Evolutionary conservation across 2,329 filamentous ascomycete genomes (phyloP).

Genomic region (Trichoderma citrinoviride): DNA sequence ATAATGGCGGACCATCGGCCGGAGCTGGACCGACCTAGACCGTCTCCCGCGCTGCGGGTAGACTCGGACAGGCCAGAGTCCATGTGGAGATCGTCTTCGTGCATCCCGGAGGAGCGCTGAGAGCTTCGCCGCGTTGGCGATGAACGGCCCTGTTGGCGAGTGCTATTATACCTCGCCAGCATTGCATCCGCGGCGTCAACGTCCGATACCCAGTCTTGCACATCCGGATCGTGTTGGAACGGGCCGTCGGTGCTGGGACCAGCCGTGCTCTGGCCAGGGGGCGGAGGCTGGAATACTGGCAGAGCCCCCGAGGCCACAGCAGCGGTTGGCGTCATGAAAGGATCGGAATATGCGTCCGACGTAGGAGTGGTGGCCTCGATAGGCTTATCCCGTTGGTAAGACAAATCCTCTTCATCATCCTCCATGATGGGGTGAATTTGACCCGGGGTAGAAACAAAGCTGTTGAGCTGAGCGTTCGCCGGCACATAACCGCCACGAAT

Average conservation of each 20-base stretch:
- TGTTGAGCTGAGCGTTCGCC: slow-evolving; percentile 31
- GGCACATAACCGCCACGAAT: slow-evolving; percentile 35
- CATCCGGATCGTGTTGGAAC: slow-evolving; percentile 47
- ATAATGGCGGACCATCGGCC: slow-evolving; percentile 37
- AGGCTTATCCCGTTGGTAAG: slow-evolving; percentile 28
- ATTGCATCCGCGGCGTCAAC: slow-evolving; percentile 55
- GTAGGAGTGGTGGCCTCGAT: slow-evolving; percentile 35
- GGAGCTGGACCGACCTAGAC: slow-evolving; percentile 37
- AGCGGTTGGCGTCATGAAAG: slow-evolving; percentile 48
- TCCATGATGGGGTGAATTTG: slow-evolving; percentile 59
- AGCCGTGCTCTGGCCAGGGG: slow-evolving; percentile 36
- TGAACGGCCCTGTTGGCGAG: slow-evolving; percentile 32
- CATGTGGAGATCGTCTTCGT: slow-evolving; percentile 52
- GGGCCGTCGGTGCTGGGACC: slow-evolving; percentile 44
- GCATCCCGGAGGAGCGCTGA: slow-evolving; percentile 34
- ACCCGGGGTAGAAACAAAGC: slow-evolving; percentile 35
- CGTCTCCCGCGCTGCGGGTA: slow-evolving; percentile 46
- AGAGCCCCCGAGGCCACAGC: slow-evolving; percentile 24
- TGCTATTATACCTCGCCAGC: slow-evolving; percentile 44
- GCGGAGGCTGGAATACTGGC: slow-evolving; percentile 28
- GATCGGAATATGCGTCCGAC: slow-evolving; percentile 44
- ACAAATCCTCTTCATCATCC: slow-evolving; percentile 53
- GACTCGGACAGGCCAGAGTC: slow-evolving; percentile 57
- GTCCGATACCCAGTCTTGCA: slow-evolving; percentile 57
- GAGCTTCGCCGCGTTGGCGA: slow-evolving; percentile 43